These are phyloP conservation scores for Trypanosoma rangeli DNA, from an alignment of 208 protist species.

Conservation along the genomic window DNA sequence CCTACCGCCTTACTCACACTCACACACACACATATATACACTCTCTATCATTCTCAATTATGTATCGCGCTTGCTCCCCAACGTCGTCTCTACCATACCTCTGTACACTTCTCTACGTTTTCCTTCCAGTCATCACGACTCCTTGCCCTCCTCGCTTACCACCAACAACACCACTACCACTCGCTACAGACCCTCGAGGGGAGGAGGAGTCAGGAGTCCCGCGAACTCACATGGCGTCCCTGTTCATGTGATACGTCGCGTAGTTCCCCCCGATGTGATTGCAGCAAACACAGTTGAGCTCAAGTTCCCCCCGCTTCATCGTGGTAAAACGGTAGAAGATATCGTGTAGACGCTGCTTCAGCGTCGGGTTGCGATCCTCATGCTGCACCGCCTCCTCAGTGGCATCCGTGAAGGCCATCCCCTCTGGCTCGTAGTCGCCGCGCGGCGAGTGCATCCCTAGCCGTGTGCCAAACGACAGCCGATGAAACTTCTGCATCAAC, in stretches of 20 bases:
- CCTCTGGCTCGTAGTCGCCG: slow-evolving; percentile 89
- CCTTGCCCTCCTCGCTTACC: no score
- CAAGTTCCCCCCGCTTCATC: slow-evolving; percentile 69
- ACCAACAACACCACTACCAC: no score
- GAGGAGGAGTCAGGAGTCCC: no score
- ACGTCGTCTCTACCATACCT: no score
- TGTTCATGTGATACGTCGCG: slow-evolving; percentile 69
- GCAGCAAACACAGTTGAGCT: slow-evolving; percentile 90
- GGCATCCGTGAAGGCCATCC: slow-evolving; percentile 36
- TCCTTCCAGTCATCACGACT: no score
- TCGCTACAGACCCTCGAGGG: no score
- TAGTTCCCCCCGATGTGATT: slow-evolving; percentile 90
- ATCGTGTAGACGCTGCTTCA: slow-evolving; percentile 58
- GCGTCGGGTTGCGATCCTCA: slow-evolving; percentile 17
- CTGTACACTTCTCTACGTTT: no score
- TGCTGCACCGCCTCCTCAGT: background rate
- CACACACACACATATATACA: no score
- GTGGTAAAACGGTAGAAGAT: slow-evolving; percentile 79
- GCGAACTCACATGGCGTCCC: slow-evolving; percentile 13
- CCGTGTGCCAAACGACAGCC: slow-evolving; percentile 85
- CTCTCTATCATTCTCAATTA: no score
- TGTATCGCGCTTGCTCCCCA: no score
- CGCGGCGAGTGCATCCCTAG: slow-evolving; percentile 92
- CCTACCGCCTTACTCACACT: no score
- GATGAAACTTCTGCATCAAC: slow-evolving; percentile 89